A percentile compares a stretch with the other conserved stretches of the same genome.
Evolutionary conservation across 768 basidiomycete species (phyloP).

Genomic region (Dictyophora rubrovolvata): DNA sequence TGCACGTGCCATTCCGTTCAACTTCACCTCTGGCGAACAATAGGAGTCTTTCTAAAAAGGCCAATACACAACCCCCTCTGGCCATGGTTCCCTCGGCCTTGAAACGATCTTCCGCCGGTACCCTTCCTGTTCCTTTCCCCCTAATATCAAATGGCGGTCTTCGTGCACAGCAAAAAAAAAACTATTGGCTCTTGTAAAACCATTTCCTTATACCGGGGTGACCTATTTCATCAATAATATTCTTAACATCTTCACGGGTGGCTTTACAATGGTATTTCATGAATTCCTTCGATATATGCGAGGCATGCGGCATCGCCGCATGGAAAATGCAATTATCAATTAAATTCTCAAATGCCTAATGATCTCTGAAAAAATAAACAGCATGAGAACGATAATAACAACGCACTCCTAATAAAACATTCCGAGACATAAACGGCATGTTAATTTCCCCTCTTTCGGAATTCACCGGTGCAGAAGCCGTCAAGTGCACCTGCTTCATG

Average conservation of each 20-base stretch:
- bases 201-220: conserved; percentile 71
- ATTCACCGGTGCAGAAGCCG: conserved; percentile 64
- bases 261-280: conserved; percentile 61
- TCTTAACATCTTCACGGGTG: conserved; percentile 55
- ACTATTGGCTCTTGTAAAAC: conserved; percentile 49
- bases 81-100: no score
- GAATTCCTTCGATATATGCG: conserved; percentile 55
- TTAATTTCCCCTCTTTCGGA: conserved; percentile 48
- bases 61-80: conserved; percentile 34
- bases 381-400: neutral
- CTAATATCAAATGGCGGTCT: no score
- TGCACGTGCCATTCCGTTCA: conserved; percentile 19
- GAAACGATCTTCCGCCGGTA: no score
- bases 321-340: conserved; percentile 47
- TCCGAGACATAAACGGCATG: conserved; percentile 56
- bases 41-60: conserved; percentile 28
- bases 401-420: conserved; percentile 56
- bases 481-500: conserved; percentile 61
- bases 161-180: neutral
- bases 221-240: conserved; percentile 51
- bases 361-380: neutral
- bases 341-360: conserved; percentile 71
- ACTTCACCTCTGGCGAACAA: neutral
- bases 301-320: conserved; percentile 35
- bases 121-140: no score